A percentile compares a stretch with the other conserved stretches of the same genome.
Conservation (phyloP, 2,329 filamentous ascomycete genomes). For the Sclerotinia trifoliorum region DNA sequence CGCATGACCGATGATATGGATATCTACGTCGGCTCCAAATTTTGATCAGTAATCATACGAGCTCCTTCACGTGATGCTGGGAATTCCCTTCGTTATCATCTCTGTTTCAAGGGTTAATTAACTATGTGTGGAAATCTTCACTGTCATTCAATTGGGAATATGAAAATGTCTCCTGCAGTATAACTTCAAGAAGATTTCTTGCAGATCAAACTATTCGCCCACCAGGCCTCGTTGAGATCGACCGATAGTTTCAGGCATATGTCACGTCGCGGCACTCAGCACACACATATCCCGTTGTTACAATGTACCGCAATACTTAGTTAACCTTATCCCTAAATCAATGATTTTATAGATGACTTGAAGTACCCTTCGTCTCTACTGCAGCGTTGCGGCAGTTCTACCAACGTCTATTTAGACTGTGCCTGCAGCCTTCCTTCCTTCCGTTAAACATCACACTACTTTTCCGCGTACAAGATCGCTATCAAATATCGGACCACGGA, state of each 20-base stretch:
- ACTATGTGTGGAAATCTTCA: not conserved
- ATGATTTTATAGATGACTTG: not conserved
- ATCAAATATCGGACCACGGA: not conserved
- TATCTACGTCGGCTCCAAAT: not conserved
- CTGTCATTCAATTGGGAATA: not conserved
- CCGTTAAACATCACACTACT: not conserved
- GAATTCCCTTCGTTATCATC: not conserved
- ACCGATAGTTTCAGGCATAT: not conserved
- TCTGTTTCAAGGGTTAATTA: not conserved
- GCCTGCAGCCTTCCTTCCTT: not conserved
- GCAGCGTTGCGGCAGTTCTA: not conserved
- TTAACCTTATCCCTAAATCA: not conserved
- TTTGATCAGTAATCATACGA: not conserved
- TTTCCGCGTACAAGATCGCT: not conserved
- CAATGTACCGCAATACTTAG: not conserved
- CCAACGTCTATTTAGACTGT: not conserved
- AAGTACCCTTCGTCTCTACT: not conserved
- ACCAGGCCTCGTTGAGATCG: not conserved
- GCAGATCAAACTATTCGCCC: not conserved
- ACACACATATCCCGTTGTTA: not conserved
- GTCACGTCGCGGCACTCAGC: not conserved
- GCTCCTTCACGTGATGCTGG: conserved; percentile 2
- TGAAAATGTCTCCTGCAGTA: not conserved
- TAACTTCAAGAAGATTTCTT: not conserved
- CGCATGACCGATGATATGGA: not conserved